Evolutionary conservation across 2,329 filamentous ascomycete genomes (phyloP).

Genomic region (Phialocephala subalpina): DNA sequence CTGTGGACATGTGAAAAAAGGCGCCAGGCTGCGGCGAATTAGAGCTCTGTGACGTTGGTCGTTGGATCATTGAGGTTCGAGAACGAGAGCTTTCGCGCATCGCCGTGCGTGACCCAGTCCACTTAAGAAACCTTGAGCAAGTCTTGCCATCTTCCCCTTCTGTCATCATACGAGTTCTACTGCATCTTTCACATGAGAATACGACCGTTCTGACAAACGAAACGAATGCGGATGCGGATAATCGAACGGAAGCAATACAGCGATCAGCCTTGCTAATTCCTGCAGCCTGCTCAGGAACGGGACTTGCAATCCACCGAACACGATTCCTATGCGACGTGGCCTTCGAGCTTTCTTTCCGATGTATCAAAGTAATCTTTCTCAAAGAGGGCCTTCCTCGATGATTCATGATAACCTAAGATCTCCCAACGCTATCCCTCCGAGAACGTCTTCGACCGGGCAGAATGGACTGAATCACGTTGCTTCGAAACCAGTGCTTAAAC

Average conservation of each 20-base stretch:
- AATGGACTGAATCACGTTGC: constrained; percentile 40
- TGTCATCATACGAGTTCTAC: neutral
- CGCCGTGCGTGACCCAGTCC: neutral
- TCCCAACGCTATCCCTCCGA: constrained; percentile 75
- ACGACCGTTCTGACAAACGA: neutral
- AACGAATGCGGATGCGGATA: neutral
- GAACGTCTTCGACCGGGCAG: constrained; percentile 72
- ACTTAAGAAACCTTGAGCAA: neutral
- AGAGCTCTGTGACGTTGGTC: constrained; percentile 15
- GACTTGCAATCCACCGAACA: neutral
- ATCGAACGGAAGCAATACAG: neutral
- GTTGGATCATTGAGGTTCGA: neutral
- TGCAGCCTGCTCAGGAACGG: constrained; percentile 18
- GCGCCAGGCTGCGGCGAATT: constrained; percentile 1
- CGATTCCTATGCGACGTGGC: neutral
- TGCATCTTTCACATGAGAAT: constrained; percentile 1
- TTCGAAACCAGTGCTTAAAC: constrained; percentile 52
- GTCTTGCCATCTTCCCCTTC: neutral
- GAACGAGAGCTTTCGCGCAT: neutral
- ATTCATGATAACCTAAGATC: constrained; percentile 46
- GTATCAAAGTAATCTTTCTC: constrained; percentile 32
- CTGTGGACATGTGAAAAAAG: constrained; percentile 10
- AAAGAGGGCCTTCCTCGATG: constrained; percentile 31
- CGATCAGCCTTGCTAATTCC: constrained; percentile 19
- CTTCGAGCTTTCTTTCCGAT: constrained; percentile 18